phyloP scores from a whole-genome alignment of 768 basidiomycete genomes.

The Coprinellus aureogranulatus region DNA sequence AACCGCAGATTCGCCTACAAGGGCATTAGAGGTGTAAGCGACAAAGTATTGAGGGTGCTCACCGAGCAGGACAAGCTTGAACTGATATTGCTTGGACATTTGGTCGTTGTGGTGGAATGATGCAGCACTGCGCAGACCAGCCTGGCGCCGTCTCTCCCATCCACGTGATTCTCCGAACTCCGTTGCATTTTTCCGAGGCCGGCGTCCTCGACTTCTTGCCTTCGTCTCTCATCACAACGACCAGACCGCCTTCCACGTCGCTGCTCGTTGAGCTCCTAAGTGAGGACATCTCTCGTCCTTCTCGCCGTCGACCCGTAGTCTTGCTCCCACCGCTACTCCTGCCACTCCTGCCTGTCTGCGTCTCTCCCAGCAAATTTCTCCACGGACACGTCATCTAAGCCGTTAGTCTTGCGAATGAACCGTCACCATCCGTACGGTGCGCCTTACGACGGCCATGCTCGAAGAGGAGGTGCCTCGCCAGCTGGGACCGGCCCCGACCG shows the following conservation, averaged over 20 bases:
- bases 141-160: conserved; percentile 11
- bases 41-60: conserved; percentile 21
- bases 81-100: conserved; percentile 92
- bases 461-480: conserved; percentile 61
- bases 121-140: conserved; percentile 6
- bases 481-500: conserved; percentile 72
- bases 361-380: conserved; percentile 10
- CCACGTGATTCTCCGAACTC: conserved; percentile 33
- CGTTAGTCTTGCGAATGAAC: conserved; percentile 57
- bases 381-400: conserved; percentile 35
- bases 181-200: conserved; percentile 14
- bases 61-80: conserved; percentile 97
- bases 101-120: conserved; percentile 25
- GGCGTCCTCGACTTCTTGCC: conserved; percentile 9
- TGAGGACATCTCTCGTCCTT: background rate
- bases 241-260: background rate
- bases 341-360: conserved; percentile 20
- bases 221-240: conserved; percentile 9
- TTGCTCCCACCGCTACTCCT: background rate
- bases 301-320: conserved; percentile 2
- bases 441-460: conserved; percentile 56
- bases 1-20: conserved; percentile 89
- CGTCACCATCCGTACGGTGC: conserved; percentile 86
- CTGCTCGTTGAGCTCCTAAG: conserved; percentile 8
- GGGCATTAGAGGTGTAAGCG: conserved; percentile 12